Evolutionary conservation across 495 filamentous ascomycete species (phyloP).

Genomic region (Aspergillus diversus): DNA sequence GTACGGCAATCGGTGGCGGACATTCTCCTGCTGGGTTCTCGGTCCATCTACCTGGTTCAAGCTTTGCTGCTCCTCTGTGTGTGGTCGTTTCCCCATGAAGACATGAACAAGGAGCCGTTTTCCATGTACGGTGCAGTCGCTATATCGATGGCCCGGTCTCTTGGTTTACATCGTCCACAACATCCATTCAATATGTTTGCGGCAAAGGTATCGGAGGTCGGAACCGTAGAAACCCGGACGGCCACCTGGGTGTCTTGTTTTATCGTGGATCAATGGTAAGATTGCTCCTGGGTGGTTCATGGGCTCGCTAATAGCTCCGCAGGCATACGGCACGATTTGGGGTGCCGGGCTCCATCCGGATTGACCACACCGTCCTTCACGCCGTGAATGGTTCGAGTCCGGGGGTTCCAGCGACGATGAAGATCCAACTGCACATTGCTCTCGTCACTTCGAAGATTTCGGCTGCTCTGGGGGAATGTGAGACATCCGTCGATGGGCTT

Average conservation of each 20-base stretch:
- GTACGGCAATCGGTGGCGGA: slow-evolving; percentile 2
- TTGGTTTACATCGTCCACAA: slow-evolving; percentile 10
- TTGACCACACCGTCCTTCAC: slow-evolving; percentile 10
- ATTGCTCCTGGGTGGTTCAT: neutral
- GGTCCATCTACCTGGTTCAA: slow-evolving; percentile 8
- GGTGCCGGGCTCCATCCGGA: slow-evolving; percentile 6
- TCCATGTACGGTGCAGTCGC: slow-evolving; percentile 10
- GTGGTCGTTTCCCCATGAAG: slow-evolving; percentile 8
- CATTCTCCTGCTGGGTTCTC: slow-evolving; percentile 4
- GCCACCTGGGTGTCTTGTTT: slow-evolving; percentile 4
- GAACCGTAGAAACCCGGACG: neutral
- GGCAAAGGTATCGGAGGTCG: slow-evolving; percentile 10
- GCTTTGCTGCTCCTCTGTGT: slow-evolving; percentile 8
- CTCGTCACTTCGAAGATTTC: slow-evolving; percentile 2
- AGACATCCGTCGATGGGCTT: slow-evolving; percentile 1
- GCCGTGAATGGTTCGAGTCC: neutral
- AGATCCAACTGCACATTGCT: slow-evolving; percentile 5
- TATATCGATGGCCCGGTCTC: slow-evolving; percentile 4
- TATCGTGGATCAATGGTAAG: slow-evolving; percentile 9
- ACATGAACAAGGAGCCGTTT: slow-evolving; percentile 10
- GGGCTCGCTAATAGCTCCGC: neutral
- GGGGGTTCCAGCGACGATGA: neutral
- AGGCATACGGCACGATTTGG: slow-evolving; percentile 10
- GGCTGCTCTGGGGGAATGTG: slow-evolving; percentile 7
- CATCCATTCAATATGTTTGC: slow-evolving; percentile 5